Percentiles rank a stretch among this genome's conserved stretches.
Evolutionary conservation across 805 yeast genomes (phyloP).

Genomic region (Komagataella phaffii): DNA sequence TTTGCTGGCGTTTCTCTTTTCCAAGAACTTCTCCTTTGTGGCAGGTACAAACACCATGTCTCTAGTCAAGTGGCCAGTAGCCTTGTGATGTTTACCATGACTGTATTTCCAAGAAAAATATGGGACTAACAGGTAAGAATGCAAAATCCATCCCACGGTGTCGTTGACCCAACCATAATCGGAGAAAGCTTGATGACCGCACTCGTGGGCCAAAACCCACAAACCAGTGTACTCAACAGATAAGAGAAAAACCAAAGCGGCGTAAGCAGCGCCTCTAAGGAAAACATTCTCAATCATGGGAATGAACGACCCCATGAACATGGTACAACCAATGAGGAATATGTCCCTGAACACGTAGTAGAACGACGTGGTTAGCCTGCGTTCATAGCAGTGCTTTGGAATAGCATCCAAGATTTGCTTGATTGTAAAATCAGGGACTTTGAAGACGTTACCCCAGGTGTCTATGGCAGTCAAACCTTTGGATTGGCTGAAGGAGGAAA

Average conservation of each 20-base stretch:
- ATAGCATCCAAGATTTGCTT: slow-evolving; percentile 62
- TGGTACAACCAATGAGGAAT: slow-evolving; percentile 12
- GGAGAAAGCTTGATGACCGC: slow-evolving; percentile 82
- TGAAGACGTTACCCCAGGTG: slow-evolving; percentile 52
- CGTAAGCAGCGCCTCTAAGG: slow-evolving; percentile 47
- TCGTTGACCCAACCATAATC: slow-evolving; percentile 65
- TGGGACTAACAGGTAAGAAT: slow-evolving; percentile 69
- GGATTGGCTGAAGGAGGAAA: slow-evolving; percentile 9
- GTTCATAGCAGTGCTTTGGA: slow-evolving; percentile 63
- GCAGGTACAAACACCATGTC: slow-evolving; percentile 81
- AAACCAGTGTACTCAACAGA: slow-evolving; percentile 66
- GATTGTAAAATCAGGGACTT: slow-evolving; percentile 64
- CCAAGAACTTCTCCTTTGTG: slow-evolving; percentile 42
- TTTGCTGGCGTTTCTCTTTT: slow-evolving; percentile 12
- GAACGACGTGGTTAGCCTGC: slow-evolving; percentile 40
- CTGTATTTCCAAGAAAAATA: slow-evolving; percentile 79
- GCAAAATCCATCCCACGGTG: slow-evolving; percentile 72
- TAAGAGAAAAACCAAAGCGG: slow-evolving; percentile 33
- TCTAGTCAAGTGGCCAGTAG: slow-evolving; percentile 70
- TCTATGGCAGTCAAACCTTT: slow-evolving; percentile 25
- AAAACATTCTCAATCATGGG: slow-evolving; percentile 29
- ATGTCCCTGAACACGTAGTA: slow-evolving; percentile 61
- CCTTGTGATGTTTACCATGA: slow-evolving; percentile 84
- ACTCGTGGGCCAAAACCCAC: slow-evolving; percentile 85
- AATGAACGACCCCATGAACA: slow-evolving; percentile 38